These are phyloP conservation scores for Glycine latifolia DNA, from an alignment of 306 rosid genomes.

Conservation along the genomic window DNA sequence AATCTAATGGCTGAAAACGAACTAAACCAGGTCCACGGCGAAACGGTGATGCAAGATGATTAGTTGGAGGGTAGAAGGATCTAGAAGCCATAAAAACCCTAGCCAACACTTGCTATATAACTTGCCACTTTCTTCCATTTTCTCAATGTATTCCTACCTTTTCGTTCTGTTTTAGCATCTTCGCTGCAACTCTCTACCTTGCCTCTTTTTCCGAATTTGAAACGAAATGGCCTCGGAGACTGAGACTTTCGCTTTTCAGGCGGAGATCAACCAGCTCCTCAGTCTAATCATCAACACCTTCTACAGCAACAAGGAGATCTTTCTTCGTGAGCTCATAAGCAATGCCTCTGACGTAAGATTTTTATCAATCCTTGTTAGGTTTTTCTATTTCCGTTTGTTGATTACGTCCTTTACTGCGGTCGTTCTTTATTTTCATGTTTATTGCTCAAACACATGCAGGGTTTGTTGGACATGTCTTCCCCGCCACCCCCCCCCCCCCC, in stretches of 20 bases:
- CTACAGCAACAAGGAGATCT: conserved; percentile 95
- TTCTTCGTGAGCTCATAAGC: conserved; percentile 86
- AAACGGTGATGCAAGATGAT: background rate
- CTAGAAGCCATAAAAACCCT: conserved; percentile 47
- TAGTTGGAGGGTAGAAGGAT: conserved; percentile 29
- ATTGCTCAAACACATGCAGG: no score
- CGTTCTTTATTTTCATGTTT: no score
- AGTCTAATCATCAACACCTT: conserved; percentile 90
- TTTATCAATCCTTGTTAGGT: background rate
- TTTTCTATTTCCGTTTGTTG: no score
- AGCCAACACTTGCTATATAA: conserved; percentile 22
- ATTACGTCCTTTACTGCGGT: no score
- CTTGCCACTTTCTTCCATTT: background rate
- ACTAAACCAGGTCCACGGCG: background rate
- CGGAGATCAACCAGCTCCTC: conserved; percentile 93
- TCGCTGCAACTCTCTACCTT: no score
- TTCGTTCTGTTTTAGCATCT: no score
- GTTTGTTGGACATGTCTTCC: no score
- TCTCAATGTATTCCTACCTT: background rate
- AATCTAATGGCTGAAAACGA: background rate
- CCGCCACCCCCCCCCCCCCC: no score
- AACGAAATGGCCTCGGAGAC: conserved; percentile 54
- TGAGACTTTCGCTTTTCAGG: conserved; percentile 92
- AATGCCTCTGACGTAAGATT: conserved; percentile 77
- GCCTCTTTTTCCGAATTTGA: background rate